A percentile compares a stretch with the other conserved stretches of the same genome.
Conservation (phyloP, 2,329 filamentous ascomycete species). For the Proliferodiscus dingleyae region DNA sequence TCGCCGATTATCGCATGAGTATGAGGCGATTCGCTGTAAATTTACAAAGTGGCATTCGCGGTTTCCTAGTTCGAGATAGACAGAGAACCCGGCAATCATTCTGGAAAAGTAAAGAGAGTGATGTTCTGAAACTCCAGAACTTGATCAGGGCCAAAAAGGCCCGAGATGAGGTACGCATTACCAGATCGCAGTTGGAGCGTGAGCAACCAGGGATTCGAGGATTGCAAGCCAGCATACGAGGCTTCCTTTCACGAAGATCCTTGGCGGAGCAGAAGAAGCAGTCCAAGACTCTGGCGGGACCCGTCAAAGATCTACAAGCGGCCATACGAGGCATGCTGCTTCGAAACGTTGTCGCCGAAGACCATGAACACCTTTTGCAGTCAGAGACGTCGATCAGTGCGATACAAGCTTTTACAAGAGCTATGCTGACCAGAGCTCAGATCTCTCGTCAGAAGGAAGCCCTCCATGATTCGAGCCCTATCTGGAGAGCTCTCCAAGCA, state of each 20-base stretch:
- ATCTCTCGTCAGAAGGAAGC: slow-evolving; percentile 46
- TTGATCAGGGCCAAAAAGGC: slow-evolving; percentile 66
- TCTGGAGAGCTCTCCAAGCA: slow-evolving; percentile 46
- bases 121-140: slow-evolving; percentile 77
- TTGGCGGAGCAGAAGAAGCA: slow-evolving; percentile 52
- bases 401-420: slow-evolving; percentile 64
- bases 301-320: slow-evolving; percentile 58
- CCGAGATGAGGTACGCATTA: slow-evolving; percentile 52
- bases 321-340: slow-evolving; percentile 58
- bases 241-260: slow-evolving; percentile 58
- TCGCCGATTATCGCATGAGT: slow-evolving; percentile 73
- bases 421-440: slow-evolving; percentile 53
- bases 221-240: slow-evolving; percentile 62
- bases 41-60: slow-evolving; percentile 75
- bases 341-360: slow-evolving; percentile 49
- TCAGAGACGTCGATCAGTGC: slow-evolving; percentile 46
- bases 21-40: slow-evolving; percentile 78
- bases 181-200: slow-evolving; percentile 54
- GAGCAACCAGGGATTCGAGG: slow-evolving; percentile 60
- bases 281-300: slow-evolving; percentile 46
- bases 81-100: slow-evolving; percentile 58
- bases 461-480: slow-evolving; percentile 44
- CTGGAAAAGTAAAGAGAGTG: slow-evolving; percentile 65
- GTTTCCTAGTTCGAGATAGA: slow-evolving; percentile 65
- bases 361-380: slow-evolving; percentile 47